A percentile compares a stretch with the other conserved stretches of the same genome.
These are phyloP conservation scores for Pneumocystis murina DNA, from an alignment of 1,139 yeast genomes.

Conservation along the genomic window DNA sequence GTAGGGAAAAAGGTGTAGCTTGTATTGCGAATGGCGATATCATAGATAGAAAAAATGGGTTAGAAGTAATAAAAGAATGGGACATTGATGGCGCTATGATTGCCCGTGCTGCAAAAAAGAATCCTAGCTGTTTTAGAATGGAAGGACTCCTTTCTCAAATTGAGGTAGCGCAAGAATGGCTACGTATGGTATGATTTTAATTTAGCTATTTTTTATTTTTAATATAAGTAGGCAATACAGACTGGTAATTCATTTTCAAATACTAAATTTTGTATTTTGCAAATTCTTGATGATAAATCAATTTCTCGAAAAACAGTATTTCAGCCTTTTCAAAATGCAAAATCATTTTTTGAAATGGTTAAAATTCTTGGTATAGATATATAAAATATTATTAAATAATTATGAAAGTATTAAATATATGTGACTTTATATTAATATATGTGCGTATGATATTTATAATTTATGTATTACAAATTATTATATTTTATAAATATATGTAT, in stretches of 20 bases:
- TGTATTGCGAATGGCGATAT: conserved; percentile 74
- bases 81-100: conserved; percentile 76
- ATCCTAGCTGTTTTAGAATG: conserved; percentile 56
- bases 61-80: conserved; percentile 36
- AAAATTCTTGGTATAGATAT: conserved; percentile 12
- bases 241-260: conserved; percentile 53
- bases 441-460: background rate
- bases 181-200: conserved; percentile 15
- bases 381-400: background rate
- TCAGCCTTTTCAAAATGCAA: conserved; percentile 42
- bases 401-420: background rate
- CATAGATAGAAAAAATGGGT: conserved; percentile 39
- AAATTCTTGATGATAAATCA: conserved; percentile 66
- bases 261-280: conserved; percentile 63
- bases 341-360: conserved; percentile 38
- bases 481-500: background rate
- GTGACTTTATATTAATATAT: background rate
- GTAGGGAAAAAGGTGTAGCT: conserved; percentile 49
- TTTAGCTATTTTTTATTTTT: background rate
- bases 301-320: conserved; percentile 31
- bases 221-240: conserved; percentile 31
- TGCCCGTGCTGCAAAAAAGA: conserved; percentile 77
- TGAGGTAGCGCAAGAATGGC: conserved; percentile 39
- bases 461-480: background rate
- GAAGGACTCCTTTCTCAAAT: conserved; percentile 19